These are phyloP conservation scores for Camelina sativa DNA, from an alignment of 345 rosid genomes.

Conservation along the genomic window DNA sequence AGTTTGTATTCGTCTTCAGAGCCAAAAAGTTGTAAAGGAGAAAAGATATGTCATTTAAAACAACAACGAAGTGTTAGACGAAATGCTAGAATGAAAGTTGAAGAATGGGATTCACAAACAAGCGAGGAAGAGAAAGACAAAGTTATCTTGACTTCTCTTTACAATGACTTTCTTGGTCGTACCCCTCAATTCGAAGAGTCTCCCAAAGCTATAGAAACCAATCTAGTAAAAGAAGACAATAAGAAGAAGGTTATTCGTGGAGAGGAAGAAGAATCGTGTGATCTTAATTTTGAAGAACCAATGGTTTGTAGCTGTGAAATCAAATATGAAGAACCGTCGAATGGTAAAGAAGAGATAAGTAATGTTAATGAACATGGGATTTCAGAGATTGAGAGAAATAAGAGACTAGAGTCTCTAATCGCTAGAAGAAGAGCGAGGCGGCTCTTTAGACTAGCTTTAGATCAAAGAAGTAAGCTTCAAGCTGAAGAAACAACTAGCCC, in stretches of 20 bases:
- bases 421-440: constrained; percentile 75
- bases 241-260: neutral
- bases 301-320: constrained; percentile 39
- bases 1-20: constrained; percentile 12
- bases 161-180: constrained; percentile 42
- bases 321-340: constrained; percentile 37
- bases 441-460: constrained; percentile 51
- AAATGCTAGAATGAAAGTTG: constrained; percentile 50
- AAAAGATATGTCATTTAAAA: constrained; percentile 36
- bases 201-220: constrained; percentile 37
- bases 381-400: constrained; percentile 79
- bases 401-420: constrained; percentile 74
- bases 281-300: constrained; percentile 12
- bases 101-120: constrained; percentile 45
- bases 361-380: constrained; percentile 76
- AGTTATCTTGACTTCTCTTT: constrained; percentile 37
- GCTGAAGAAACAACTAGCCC: constrained; percentile 34
- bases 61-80: constrained; percentile 57
- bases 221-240: constrained; percentile 3
- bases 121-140: constrained; percentile 37
- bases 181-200: constrained; percentile 42
- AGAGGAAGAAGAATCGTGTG: constrained; percentile 2
- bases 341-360: constrained; percentile 64
- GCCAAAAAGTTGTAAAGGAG: constrained; percentile 21
- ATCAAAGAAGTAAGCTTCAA: constrained; percentile 40